phyloP scores from a whole-genome alignment of 345 rosid species.

The Arabidopsis suecica region DNA sequence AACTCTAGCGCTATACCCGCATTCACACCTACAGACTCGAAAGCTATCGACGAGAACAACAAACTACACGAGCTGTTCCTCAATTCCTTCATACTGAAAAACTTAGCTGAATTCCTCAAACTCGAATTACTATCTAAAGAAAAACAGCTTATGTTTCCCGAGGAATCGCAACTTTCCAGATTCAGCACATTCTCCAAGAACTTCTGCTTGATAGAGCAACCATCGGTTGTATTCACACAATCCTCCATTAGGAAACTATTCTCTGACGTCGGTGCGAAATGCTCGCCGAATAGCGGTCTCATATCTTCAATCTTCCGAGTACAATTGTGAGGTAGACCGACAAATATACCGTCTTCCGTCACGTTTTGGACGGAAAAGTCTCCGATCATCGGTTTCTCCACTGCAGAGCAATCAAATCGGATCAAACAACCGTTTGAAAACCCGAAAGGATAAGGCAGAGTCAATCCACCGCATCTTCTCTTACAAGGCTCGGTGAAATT shows the following conservation, averaged over 20 bases:
- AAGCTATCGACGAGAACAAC: conserved; percentile 63
- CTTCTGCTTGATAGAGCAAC: conserved; percentile 51
- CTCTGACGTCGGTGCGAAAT: conserved; percentile 52
- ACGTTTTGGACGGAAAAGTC: conserved; percentile 59
- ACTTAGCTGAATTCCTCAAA: neutral
- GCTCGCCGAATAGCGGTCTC: conserved; percentile 42
- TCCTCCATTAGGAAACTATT: conserved; percentile 69
- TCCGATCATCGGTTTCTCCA: conserved; percentile 45
- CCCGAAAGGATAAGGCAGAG: conserved; percentile 73
- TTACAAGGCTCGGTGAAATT: neutral
- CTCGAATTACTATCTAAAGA: conserved; percentile 9
- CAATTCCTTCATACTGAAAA: conserved; percentile 43
- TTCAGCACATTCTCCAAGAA: conserved; percentile 40
- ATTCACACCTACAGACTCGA: conserved; percentile 36
- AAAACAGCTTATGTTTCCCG: conserved; percentile 57
- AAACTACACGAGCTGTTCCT: conserved; percentile 42
- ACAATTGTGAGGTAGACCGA: conserved; percentile 48
- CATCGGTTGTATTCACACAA: conserved; percentile 39
- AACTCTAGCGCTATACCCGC: conserved; percentile 53
- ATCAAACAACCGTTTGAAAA: conserved; percentile 61
- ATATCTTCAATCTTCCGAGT: conserved; percentile 31
- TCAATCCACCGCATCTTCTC: conserved; percentile 46
- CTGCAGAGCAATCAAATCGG: conserved; percentile 45
- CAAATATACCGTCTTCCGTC: conserved; percentile 50
- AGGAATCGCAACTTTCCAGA: conserved; percentile 28